Evolutionary conservation across 306 rosid genomes (phyloP).

Genomic region (Castanospermum australe): DNA sequence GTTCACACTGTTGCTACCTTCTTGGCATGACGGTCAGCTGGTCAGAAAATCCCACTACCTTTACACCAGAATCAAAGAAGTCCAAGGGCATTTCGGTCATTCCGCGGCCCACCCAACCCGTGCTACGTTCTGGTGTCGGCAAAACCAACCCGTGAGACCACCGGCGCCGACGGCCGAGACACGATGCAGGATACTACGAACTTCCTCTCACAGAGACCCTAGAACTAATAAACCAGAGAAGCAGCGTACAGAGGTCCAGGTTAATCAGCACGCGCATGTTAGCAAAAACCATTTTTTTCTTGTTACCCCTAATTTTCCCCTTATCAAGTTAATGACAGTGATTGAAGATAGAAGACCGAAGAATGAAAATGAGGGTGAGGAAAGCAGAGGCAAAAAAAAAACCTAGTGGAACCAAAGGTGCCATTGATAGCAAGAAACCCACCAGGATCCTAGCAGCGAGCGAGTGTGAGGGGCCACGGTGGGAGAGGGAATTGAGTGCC

Average conservation of each 20-base stretch:
- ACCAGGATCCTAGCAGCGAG: constrained; percentile 87
- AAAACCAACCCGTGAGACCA: not conserved
- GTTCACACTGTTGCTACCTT: constrained; percentile 2
- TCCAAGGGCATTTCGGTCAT: constrained; percentile 38
- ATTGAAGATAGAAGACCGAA: constrained; percentile 9
- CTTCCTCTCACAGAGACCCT: not conserved
- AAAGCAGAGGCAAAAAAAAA: not conserved
- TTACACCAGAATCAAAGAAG: not conserved
- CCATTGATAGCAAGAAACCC: constrained; percentile 27
- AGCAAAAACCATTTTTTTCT: not conserved
- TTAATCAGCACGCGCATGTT: constrained; percentile 29
- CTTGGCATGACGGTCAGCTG: not conserved
- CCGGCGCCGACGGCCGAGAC: not conserved
- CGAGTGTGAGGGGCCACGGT: constrained; percentile 80
- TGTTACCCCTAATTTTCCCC: not conserved
- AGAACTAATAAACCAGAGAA: not conserved
- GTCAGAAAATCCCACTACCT: constrained; percentile 23
- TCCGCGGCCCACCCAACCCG: constrained; percentile 8
- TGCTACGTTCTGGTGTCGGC: too few relatives aligned
- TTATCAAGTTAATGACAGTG: not conserved
- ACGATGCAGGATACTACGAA: constrained; percentile 4
- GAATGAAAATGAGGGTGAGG: not conserved
- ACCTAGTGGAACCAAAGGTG: constrained; percentile 15
- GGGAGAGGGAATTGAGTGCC: constrained; percentile 73
- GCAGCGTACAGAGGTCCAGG: not conserved